Base-by-base conservation (phyloP, 768 basidiomycete genomes). In the Hericium erinaceus region DNA sequence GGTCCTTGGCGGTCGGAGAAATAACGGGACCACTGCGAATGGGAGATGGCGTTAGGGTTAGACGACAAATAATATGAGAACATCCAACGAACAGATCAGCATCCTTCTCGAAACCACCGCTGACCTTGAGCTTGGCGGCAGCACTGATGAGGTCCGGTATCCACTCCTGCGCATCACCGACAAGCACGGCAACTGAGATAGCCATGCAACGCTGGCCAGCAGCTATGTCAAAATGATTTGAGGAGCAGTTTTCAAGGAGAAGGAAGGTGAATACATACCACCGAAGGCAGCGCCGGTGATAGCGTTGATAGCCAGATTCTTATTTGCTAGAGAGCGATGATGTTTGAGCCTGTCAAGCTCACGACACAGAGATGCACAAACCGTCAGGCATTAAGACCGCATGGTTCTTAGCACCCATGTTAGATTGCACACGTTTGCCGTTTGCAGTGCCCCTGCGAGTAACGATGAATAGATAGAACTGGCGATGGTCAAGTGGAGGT, bases 161-260 rank as follows among this genome's bases (percentile, higher is more conserved):
- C 94, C 93, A 98, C 10, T 81, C 75, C 51, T 81, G 79, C 41
- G 83, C 77, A 46, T 83, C 77, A 38, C 95, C 95, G 37, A 99
- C 91, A 53, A 95, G 78, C 28, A 97, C 70, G n/a, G 77, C 89
- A 37, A 95, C 92, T 12, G 93, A 95, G 46, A 95, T 74, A 12
- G 93, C 95, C 95, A 97, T 98, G 74, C 95, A 98, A 57, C 97
- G 82, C 70, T 98, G 95, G 12, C 95, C 95, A 33, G 95, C 95
- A 62, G 95, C 95, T 81, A 67, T 46, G 51, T 41, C 12, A 46
- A 56, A 68, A 33, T 33, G 9, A 68, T 18, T 16, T 59, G 40
- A n/a, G 22, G 7, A 67, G 61, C 7, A 56, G 63, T 39, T 67
- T 70, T 41, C 61, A 33, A 57, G 52, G 49, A 54, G 40, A 2